Conservation (phyloP, 2,329 filamentous ascomycete genomes). For the Colletotrichum camelliae region DNA sequence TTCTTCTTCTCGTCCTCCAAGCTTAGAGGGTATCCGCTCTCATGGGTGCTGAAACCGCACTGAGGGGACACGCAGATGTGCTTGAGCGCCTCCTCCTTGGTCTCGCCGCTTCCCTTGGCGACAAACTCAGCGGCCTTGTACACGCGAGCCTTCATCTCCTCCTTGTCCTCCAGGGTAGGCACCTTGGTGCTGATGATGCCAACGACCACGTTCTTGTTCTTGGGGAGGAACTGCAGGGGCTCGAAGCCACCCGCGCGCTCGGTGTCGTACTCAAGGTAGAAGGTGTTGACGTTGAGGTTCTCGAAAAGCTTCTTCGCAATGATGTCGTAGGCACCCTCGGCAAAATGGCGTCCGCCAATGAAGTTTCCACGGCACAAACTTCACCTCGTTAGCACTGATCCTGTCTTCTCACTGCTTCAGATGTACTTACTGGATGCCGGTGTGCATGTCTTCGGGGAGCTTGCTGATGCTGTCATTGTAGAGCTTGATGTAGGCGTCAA, state of each 20-base stretch:
- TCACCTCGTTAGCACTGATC: not conserved
- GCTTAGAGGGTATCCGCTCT: conserved; percentile 72
- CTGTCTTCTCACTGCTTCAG: fast-evolving
- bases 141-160: conserved; percentile 65
- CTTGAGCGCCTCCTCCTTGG: conserved; percentile 70
- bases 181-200: conserved; percentile 70
- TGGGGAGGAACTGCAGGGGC: conserved; percentile 65
- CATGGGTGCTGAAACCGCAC: conserved; percentile 77
- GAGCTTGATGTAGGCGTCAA: conserved; percentile 77
- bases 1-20: conserved; percentile 77
- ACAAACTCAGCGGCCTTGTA: conserved; percentile 70
- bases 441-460: conserved; percentile 72
- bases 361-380: conserved; percentile 61
- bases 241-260: conserved; percentile 69
- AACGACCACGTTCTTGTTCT: conserved; percentile 67
- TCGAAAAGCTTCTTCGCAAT: conserved; percentile 72
- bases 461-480: conserved; percentile 75
- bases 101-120: conserved; percentile 69
- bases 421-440: conserved; percentile 65
- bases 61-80: conserved; percentile 73
- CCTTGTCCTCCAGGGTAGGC: conserved; percentile 65
- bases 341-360: conserved; percentile 69
- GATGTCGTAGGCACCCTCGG: conserved; percentile 69
- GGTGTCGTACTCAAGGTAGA: conserved; percentile 75
- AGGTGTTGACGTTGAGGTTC: conserved; percentile 67